phyloP scores from a whole-genome alignment of 2,329 filamentous ascomycete genomes.

The Ambrosiella cleistominuta region DNA sequence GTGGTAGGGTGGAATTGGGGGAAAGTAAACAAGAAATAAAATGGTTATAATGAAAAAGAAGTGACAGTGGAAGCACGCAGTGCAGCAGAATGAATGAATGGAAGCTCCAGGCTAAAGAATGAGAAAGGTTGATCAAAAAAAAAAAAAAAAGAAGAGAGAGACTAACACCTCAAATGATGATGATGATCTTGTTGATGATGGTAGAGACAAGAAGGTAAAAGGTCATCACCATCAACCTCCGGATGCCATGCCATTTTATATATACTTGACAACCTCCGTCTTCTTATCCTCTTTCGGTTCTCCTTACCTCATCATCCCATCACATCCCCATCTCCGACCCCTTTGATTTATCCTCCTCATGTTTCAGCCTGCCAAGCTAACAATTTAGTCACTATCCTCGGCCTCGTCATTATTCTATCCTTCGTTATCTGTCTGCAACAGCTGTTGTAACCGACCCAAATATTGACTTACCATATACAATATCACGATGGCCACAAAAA shows the following conservation, averaged over 20 bases:
- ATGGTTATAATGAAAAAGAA: neutral
- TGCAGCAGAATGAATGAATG: constrained; percentile 9
- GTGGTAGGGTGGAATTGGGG: neutral
- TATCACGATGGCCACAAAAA: no score
- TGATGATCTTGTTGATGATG: neutral
- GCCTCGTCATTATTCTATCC: no score
- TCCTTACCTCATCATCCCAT: no score
- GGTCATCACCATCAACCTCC: neutral
- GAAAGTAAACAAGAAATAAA: neutral
- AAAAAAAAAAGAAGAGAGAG: constrained; percentile 6
- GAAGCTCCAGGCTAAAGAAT: constrained; percentile 9
- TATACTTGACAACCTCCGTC: no score
- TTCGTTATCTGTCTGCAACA: no score
- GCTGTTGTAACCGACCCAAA: no score
- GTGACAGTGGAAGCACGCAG: constrained; percentile 7
- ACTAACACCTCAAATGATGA: constrained; percentile 8
- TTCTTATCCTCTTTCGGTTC: no score
- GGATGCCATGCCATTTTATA: neutral
- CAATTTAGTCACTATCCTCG: no score
- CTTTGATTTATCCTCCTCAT: no score
- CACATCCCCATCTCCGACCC: no score
- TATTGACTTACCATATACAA: no score
- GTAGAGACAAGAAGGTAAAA: neutral
- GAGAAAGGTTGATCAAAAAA: neutral
- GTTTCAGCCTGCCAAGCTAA: no score